phyloP scores from a whole-genome alignment of 2,329 filamentous ascomycete species.

The Nemania serpens region DNA sequence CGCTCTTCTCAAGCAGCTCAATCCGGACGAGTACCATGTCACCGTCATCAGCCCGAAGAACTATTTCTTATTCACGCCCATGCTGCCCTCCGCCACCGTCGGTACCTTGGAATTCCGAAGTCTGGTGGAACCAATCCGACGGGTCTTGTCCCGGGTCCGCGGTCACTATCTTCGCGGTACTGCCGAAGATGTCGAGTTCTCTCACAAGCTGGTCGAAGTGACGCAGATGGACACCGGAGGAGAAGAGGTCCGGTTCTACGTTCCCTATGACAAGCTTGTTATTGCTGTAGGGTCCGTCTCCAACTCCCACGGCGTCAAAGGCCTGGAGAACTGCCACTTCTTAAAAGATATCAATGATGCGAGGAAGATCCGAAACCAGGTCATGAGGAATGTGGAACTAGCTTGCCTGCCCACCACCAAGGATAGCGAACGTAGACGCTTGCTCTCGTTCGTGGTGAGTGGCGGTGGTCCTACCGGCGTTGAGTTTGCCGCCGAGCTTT shows the following conservation, averaged over 20 bases:
- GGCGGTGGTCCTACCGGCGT: conserved; percentile 96
- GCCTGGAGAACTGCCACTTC: conserved; percentile 91
- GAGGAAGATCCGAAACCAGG: conserved; percentile 82
- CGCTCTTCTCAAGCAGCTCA: conserved; percentile 85
- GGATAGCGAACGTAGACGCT: conserved; percentile 82
- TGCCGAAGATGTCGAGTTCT: conserved; percentile 90
- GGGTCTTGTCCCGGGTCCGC: conserved; percentile 75
- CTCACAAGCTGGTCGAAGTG: conserved; percentile 86
- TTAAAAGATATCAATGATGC: conserved; percentile 95
- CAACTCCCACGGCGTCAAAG: conserved; percentile 94
- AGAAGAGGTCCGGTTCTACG: conserved; percentile 80
- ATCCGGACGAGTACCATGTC: conserved; percentile 91
- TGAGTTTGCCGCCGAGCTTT: conserved; percentile 95
- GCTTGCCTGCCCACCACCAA: conserved; percentile 91
- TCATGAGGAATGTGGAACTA: conserved; percentile 86
- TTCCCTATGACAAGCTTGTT: conserved; percentile 96
- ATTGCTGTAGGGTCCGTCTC: conserved; percentile 90
- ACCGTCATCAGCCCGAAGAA: conserved; percentile 94
- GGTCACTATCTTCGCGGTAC: conserved; percentile 90
- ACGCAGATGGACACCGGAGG: conserved; percentile 73
- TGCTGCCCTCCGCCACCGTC: conserved; percentile 95
- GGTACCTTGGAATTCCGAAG: conserved; percentile 91
- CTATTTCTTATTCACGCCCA: conserved; percentile 97
- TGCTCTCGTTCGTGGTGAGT: conserved; percentile 94
- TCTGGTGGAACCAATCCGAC: conserved; percentile 88